Base-by-base conservation (phyloP, 2,329 filamentous ascomycete genomes). In the Neofusicoccum kwambonambiense region DNA sequence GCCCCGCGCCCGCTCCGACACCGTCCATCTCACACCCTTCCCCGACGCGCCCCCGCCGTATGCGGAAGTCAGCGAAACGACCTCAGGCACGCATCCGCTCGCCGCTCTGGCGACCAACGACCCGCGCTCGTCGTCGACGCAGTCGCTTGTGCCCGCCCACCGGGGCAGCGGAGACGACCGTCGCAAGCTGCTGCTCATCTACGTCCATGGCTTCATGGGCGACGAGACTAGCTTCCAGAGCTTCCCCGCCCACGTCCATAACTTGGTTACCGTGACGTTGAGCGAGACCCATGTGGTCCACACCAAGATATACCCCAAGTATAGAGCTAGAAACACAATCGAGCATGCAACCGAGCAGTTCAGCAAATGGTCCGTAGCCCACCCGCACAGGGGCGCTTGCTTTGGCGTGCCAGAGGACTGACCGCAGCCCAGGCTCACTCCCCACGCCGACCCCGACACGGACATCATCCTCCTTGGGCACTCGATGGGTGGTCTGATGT, bases 191-290 rank as follows among this genome's bases (percentile, higher is more conserved):
- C 83, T 97, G 1, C 75, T 96, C 22, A 81, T 97, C 62, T 97
- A 93, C 74, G 88, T 97, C 64, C 93, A 97, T 79, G 93, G 93
- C 67, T 97, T 96, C 78, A 90, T 95, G 83, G 93, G 93, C 60
- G 90, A 91, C 66, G 91, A 95, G 75, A 90, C 90, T 37, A 96
- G 91, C 65, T 97, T 97, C 74, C 86, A 89, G 67, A 91, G 90
- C 50, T 96, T 97, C 70, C 93, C 93, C 0, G 90, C 90, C 7
- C 92, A 97, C 78, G 86, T 97, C 3, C 93, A 97, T 75, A 86
- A 88, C 69, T 83, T 91, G 41, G 81, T 96, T 44, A 87, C 87
- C 12, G 81, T 86, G 8, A 82, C 88, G 0, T 79, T 97, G 12
- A 80, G 82, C 22, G 88, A 91, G 31, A 89, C 88, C 5, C 92